Evolutionary conservation across 768 basidiomycete genomes (phyloP).

Genomic region (Boletus subparvulus): DNA sequence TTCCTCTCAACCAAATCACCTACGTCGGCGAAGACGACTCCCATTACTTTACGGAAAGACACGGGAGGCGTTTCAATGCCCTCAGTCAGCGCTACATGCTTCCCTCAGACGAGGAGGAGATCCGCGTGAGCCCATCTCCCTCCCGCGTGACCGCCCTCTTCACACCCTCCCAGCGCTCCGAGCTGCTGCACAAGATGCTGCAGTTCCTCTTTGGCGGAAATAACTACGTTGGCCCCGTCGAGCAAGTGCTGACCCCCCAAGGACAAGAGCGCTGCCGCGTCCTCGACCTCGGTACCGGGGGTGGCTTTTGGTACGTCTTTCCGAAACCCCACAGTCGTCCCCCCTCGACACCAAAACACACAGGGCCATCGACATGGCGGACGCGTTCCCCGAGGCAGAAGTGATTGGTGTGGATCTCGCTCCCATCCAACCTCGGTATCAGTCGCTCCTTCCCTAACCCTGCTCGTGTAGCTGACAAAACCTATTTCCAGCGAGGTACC

Average conservation of each 20-base stretch:
- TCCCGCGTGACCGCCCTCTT: neutral
- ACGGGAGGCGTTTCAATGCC: conserved; percentile 55
- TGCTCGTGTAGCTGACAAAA: conserved; percentile 12
- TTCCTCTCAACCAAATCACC: conserved; percentile 36
- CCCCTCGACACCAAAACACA: neutral
- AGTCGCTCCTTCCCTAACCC: conserved; percentile 1
- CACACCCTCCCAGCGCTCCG: conserved; percentile 49
- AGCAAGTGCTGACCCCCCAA: conserved; percentile 46
- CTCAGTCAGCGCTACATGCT: conserved; percentile 60
- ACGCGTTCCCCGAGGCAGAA: conserved; percentile 65
- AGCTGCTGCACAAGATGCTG: conserved; percentile 62
- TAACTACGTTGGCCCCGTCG: conserved; percentile 67
- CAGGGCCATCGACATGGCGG: conserved; percentile 74
- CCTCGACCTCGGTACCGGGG: conserved; percentile 70
- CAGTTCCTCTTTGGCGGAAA: conserved; percentile 63
- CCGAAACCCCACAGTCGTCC: neutral
- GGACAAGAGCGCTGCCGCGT: conserved; percentile 39
- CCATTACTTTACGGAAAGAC: conserved; percentile 51
- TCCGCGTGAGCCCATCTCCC: conserved; percentile 42
- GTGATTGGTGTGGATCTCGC: conserved; percentile 72
- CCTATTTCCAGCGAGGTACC: conserved; percentile 52
- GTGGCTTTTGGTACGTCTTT: conserved; percentile 53
- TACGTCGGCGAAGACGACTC: conserved; percentile 46
- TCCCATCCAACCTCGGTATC: conserved; percentile 68
- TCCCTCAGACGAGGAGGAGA: conserved; percentile 66